Base-by-base conservation (phyloP, 1,284 basidiomycete species). In the Mycosarcoma maydis region DNA sequence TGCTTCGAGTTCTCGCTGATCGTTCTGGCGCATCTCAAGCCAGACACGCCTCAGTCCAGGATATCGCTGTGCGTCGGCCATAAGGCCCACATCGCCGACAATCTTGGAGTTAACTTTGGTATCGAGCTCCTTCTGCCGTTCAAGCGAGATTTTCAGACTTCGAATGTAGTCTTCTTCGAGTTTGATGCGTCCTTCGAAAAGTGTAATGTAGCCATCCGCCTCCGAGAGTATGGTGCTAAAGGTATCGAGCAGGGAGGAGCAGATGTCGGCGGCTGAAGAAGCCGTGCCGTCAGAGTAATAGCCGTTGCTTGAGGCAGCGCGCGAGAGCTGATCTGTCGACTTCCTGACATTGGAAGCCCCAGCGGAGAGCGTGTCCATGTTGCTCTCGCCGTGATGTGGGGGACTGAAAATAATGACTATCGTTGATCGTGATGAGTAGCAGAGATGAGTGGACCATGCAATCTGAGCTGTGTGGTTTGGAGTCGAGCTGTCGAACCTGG, bases 81-180 rank as follows among this genome's bases (percentile, higher is more conserved):
- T 62, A 19, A 72, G 55, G 22, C 56, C 60, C 19, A 62, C 50
- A 16, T 69, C 57, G 46, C 55, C 61, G 20, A 54, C 68, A 19
- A 77, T 60, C 29, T 58, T 69, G 37, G 62, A 54, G 32, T 79
- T 77, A 41, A 77, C 52, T 22, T 71, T 75, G 48, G 67, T 47
- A 36, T 80, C 78, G 20, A 73, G 49, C 23, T 81, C 79, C 47
- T 72, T 72, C 46, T 77, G 73, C 37, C 55, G 51, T 14, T 78
- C 77, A 10, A 73, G 50, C 30, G 72, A 58, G 14, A 36, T 7
- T 16, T 59, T 60, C 9, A 81, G 47, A 20, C 48, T 54, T 7
- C 49, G 46, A 26, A 78, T 52, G 56, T 80, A 77, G 22, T 80
- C 76, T 33, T 81, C 79, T 54, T 81, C 79, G 10, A 77, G 42